Evolutionary conservation across 805 yeast species (phyloP).

Genomic region (Wickerhamomyces strasburgensis): DNA sequence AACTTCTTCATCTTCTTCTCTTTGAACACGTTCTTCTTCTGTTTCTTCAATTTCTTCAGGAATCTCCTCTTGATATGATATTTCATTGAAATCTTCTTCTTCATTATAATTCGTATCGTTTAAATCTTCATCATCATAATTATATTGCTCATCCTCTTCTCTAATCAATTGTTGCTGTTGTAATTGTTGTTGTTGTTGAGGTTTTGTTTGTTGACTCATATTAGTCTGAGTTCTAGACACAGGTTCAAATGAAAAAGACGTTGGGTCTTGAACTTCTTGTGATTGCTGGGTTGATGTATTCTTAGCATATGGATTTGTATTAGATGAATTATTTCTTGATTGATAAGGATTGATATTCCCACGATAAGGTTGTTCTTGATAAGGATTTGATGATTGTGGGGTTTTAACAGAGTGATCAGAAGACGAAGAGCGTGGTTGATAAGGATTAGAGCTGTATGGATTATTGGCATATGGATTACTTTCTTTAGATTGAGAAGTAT

Average conservation of each 20-base stretch:
- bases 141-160: slow-evolving; percentile 13
- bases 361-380: no score
- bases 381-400: slow-evolving; percentile 9
- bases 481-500: no score
- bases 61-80: slow-evolving; percentile 14
- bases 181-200: slow-evolving; percentile 3
- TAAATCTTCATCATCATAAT: slow-evolving; percentile 27
- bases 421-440: background rate
- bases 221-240: slow-evolving; percentile 5
- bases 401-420: no score
- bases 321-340: no score
- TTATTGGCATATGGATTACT: slow-evolving; percentile 9
- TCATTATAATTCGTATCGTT: slow-evolving; percentile 21
- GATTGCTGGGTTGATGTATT: background rate
- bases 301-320: slow-evolving; percentile 2
- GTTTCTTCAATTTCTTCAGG: slow-evolving; percentile 16
- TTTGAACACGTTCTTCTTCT: slow-evolving; percentile 30
- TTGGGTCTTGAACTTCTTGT: background rate
- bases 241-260: slow-evolving; percentile 11
- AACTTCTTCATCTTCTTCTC: slow-evolving; percentile 80
- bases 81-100: slow-evolving; percentile 24
- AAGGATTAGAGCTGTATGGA: slow-evolving; percentile 2
- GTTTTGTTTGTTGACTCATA: slow-evolving; percentile 6
- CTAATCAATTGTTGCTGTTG: slow-evolving; percentile 7
- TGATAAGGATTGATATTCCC: no score